phyloP scores from a whole-genome alignment of 805 yeast species.

The Saccharomycopsis fermentans region DNA sequence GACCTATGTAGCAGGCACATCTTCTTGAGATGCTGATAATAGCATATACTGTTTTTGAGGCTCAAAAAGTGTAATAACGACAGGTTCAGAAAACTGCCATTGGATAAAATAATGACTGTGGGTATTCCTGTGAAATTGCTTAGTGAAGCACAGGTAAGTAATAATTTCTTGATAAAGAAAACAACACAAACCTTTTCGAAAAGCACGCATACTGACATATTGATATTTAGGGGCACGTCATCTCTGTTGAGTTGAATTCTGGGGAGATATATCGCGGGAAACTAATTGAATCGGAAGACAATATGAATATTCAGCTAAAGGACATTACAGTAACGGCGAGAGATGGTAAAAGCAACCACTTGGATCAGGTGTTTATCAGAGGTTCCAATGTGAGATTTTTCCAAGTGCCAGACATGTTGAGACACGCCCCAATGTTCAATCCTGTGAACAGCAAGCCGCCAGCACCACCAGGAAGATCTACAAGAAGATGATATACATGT shows the following conservation, averaged over 20 bases:
- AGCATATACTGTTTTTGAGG: not conserved
- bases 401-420: constrained; percentile 78
- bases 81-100: too few species aligned
- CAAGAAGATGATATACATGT: constrained; percentile 20
- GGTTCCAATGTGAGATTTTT: constrained; percentile 85
- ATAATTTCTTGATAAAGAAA: not conserved
- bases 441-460: constrained; percentile 45
- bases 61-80: too few species aligned
- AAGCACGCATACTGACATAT: not conserved
- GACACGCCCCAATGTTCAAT: constrained; percentile 82
- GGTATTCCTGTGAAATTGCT: constrained; percentile 80
- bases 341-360: constrained; percentile 64
- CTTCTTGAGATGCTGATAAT: not conserved
- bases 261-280: constrained; percentile 89
- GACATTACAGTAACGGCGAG: constrained; percentile 73
- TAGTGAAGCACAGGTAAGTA: constrained; percentile 61
- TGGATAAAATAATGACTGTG: constrained; percentile 37
- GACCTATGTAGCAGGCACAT: not conserved
- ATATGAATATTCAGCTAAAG: constrained; percentile 81
- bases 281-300: constrained; percentile 79
- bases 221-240: constrained; percentile 57
- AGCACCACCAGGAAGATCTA: constrained; percentile 62
- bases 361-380: constrained; percentile 80
- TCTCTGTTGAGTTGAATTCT: constrained; percentile 70
- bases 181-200: too few species aligned